phyloP scores from a whole-genome alignment of 345 rosid genomes.

The Lumnitzera littorea region DNA sequence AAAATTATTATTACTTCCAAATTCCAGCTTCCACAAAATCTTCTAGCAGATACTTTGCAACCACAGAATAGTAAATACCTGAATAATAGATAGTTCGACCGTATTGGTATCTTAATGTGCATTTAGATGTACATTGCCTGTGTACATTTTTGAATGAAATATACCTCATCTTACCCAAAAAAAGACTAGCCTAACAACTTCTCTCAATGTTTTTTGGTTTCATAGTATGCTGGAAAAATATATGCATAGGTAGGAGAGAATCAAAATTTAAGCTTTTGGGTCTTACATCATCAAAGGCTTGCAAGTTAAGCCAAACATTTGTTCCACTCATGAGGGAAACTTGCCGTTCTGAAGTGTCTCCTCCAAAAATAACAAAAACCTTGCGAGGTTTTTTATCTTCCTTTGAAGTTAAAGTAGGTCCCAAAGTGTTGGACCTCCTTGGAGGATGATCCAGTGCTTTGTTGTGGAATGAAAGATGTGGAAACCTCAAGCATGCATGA shows the following conservation, averaged over 20 bases:
- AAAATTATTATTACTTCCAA: too few relatives aligned
- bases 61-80: too few relatives aligned
- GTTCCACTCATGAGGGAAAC: slow-evolving; percentile 98
- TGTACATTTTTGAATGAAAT: too few relatives aligned
- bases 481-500: slow-evolving; percentile 78
- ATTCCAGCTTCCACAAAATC: too few relatives aligned
- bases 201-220: background rate
- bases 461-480: slow-evolving; percentile 40
- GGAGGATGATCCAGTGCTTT: slow-evolving; percentile 30
- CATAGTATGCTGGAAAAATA: too few relatives aligned
- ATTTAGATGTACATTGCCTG: too few relatives aligned
- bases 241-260: background rate
- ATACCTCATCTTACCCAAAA: too few relatives aligned
- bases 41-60: too few relatives aligned
- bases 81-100: too few relatives aligned
- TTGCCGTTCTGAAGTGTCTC: slow-evolving; percentile 94
- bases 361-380: slow-evolving; percentile 85
- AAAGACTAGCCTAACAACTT: background rate
- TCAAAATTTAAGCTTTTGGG: background rate
- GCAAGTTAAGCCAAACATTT: slow-evolving; percentile 91
- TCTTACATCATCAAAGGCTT: slow-evolving; percentile 71
- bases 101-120: too few relatives aligned
- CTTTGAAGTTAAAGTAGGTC: slow-evolving; percentile 20
- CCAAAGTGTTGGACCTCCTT: slow-evolving; percentile 20
- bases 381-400: slow-evolving; percentile 26